phyloP scores from a whole-genome alignment of 768 basidiomycete genomes.

The Pulveroboletus sp. region DNA sequence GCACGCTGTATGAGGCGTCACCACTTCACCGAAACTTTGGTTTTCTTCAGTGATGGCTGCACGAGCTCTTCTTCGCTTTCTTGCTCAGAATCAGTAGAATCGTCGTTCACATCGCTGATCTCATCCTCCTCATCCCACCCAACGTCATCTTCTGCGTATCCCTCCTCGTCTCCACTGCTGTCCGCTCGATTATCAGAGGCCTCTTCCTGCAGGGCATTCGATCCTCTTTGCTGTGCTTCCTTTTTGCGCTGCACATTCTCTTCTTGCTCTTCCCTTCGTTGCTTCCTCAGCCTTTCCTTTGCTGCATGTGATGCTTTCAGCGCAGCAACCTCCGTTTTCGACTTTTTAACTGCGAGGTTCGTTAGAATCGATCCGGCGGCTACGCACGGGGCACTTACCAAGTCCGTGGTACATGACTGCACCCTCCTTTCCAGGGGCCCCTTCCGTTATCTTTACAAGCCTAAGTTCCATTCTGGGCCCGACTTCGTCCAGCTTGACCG shows the following conservation, averaged over 20 bases:
- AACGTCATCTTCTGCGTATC: slow-evolving; percentile 33
- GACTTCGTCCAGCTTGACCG: slow-evolving; percentile 88
- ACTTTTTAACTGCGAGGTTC: slow-evolving; percentile 71
- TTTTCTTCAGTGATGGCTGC: slow-evolving; percentile 50
- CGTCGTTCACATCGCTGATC: slow-evolving; percentile 52
- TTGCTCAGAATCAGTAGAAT: slow-evolving; percentile 38
- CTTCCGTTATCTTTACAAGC: slow-evolving; percentile 92
- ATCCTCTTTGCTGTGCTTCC: slow-evolving; percentile 32
- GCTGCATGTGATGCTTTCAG: slow-evolving; percentile 73
- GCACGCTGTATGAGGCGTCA: slow-evolving; percentile 19
- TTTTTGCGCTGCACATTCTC: slow-evolving; percentile 86
- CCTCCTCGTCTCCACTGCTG: slow-evolving; percentile 40
- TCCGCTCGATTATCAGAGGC: slow-evolving; percentile 38
- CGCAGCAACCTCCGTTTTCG: slow-evolving; percentile 64
- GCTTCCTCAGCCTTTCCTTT: slow-evolving; percentile 68
- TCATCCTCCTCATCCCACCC: slow-evolving; percentile 61
- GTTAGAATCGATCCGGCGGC: background rate
- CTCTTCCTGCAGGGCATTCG: slow-evolving; percentile 24
- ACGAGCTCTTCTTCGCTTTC: slow-evolving; percentile 47
- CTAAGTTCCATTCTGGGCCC: slow-evolving; percentile 93
- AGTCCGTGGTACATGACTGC: slow-evolving; percentile 93
- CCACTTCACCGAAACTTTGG: slow-evolving; percentile 45
- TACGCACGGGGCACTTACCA: slow-evolving; percentile 46
- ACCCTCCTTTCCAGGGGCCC: slow-evolving; percentile 89
- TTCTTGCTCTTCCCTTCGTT: slow-evolving; percentile 86